Base-by-base conservation (phyloP, 345 rosid species). In the Kernera saxatilis region DNA sequence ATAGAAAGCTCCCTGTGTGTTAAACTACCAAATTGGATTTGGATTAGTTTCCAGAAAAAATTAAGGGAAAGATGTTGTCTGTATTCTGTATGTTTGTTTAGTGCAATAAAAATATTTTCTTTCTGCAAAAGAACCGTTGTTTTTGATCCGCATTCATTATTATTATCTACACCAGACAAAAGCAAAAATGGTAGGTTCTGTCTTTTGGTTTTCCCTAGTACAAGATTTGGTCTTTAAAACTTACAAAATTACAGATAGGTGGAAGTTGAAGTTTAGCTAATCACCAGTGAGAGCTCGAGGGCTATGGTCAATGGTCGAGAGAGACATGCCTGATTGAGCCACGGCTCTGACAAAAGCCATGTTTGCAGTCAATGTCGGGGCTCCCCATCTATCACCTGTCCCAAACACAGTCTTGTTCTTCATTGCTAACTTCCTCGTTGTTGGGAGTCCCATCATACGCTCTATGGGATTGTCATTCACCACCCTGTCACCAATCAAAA, bases 251-350 rank as follows among this genome's bases (percentile, higher is more conserved):
- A 73, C 58, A 45, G 25, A 21, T 19, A 66, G 10, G 25, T 18
- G 45, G 6, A 37, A 9, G 51, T 15, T 27, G 46, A 67, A 19
- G 70, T 44, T 3, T 12, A 52, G 50, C 65, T 69, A 78, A 55
- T 85, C 85, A 64, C 96, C 97, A 4, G 87, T 89, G 72, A 91
- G 84, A 67, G 99, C 97, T 55, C 93, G 84, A 3, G 99, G 95
- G 69, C 91, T 79, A 67, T 91, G 97, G 75, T 79, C 84, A 18
- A 91, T 75, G 1, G 96, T 86, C 35, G 67, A 65, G 56, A 94
- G 82, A 22, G 96, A 87, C 93, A 94, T 86, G 69, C 90, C 99
- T 4, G 92, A 84, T 84, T 94, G 99, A 54, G 93, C 81, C 75
- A 91, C 86, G 39, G 97, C 95, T 86, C 97, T 82, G 52, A 83